These are phyloP conservation scores for Blastobotrys terrestris DNA, from an alignment of 805 yeast species.

Conservation along the genomic window DNA sequence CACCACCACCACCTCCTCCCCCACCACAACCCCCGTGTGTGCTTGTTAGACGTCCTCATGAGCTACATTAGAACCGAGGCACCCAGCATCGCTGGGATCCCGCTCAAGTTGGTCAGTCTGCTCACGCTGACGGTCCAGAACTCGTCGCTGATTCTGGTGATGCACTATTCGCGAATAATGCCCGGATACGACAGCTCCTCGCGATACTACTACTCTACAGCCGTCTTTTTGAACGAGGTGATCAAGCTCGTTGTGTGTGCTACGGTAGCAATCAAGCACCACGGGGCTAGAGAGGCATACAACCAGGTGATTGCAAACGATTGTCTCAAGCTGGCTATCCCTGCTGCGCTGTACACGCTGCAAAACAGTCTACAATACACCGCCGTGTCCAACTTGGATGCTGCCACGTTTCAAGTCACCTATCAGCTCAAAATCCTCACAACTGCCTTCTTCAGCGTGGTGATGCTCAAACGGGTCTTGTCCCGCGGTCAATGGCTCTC, in stretches of 20 bases:
- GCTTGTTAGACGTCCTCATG: no score
- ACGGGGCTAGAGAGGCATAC: slow-evolving; percentile 1
- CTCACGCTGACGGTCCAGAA: slow-evolving; percentile 8
- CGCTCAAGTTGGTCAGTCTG: slow-evolving; percentile 5
- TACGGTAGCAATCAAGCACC: slow-evolving; percentile 9
- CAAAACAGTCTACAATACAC: slow-evolving; percentile 35
- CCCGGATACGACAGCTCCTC: slow-evolving; percentile 25
- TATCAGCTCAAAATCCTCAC: slow-evolving; percentile 37
- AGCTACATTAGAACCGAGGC: not conserved
- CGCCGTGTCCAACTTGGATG: slow-evolving; percentile 36
- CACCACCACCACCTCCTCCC: not conserved
- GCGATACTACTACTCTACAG: slow-evolving; percentile 34
- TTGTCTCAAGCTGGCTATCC: slow-evolving; percentile 35
- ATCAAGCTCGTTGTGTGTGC: slow-evolving; percentile 30
- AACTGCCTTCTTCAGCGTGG: slow-evolving; percentile 36
- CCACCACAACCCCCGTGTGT: no score
- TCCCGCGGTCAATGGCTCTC: slow-evolving; percentile 31
- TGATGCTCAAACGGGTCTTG: slow-evolving; percentile 29
- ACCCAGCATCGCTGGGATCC: slow-evolving; percentile 1
- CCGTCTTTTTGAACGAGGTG: slow-evolving; percentile 34
- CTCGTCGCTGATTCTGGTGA: slow-evolving; percentile 17
- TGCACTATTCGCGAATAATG: slow-evolving; percentile 37
- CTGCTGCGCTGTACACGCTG: slow-evolving; percentile 35
- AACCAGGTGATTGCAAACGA: slow-evolving; percentile 30
- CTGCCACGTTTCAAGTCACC: slow-evolving; percentile 37